Evolutionary conservation across 257 asterid species (phyloP), one percentile per base, ranked within the genome.

Genomic region (Sherardia arvensis): DNA sequence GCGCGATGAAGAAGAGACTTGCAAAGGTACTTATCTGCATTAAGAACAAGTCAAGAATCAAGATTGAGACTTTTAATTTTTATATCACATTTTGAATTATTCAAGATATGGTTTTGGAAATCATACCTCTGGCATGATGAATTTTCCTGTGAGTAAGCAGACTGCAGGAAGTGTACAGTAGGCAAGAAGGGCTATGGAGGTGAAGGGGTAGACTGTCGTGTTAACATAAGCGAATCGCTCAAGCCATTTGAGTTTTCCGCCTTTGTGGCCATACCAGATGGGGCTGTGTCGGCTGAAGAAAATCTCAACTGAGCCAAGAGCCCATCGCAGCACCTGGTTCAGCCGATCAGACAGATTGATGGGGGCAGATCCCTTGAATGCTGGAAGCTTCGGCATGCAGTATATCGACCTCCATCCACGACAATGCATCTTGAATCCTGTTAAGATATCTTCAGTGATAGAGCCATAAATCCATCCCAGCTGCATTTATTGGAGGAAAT

Each of bases 381-480:
- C 97, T 5, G 97, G 74, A 68, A 84, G 67, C 66, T 79, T 74
- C 14, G 97, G 97, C 94, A 87, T 85, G 65, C 97, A 90, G 81
- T 90, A 87, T 30, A 90, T 80, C 4, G 97, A 90, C 61, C 96
- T 82, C 97, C 97, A 90, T 15, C 97, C 97, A 29, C 97, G 96
- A 54, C 95, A 87, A 60, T 90, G 97, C 97, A 90, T 90, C 83
- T 90, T 90, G 81, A 90, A 90, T 7, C 97, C 97, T 12, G 97
- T 90, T 69, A 90, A 61, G 86, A 90, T 90, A 67, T 90, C 97
- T 73, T 90, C 97, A 47, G 97, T 90, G 79, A 90, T 85, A 21
- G 97, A 90, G 53, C 97, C 97, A 51, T 90, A 90, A 68, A 90
- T 90, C 96, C 97, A 90, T 4, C 97, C 97, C 78, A 90, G 65